A percentile compares a stretch with the other conserved stretches of the same genome.
phyloP scores from a whole-genome alignment of 306 rosid genomes.

The Prunus dulcis region DNA sequence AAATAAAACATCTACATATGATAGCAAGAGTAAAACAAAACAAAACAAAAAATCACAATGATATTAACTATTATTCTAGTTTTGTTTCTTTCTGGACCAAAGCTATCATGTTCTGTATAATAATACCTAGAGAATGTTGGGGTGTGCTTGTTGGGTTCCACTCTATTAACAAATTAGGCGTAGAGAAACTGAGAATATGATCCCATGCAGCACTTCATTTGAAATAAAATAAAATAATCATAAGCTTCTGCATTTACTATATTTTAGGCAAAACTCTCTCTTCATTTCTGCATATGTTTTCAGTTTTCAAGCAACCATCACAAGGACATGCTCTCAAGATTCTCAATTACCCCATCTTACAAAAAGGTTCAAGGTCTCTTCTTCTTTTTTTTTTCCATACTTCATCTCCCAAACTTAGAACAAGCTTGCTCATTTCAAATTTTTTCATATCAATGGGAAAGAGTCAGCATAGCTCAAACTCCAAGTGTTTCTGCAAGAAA shows the following conservation, averaged over 20 bases:
- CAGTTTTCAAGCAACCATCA: not conserved
- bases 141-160: not conserved
- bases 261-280: not conserved
- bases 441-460: not conserved
- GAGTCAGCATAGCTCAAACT: not conserved
- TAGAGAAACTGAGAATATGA: not conserved
- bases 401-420: not conserved
- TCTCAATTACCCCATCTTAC: not conserved
- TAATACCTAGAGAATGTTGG: not conserved
- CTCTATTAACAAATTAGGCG: not conserved
- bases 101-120: not conserved
- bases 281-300: not conserved
- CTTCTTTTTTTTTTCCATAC: not conserved
- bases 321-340: not conserved
- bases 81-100: not conserved
- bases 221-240: not conserved
- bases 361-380: slow-evolving; percentile 10
- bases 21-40: too few relatives aligned
- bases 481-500: slow-evolving; percentile 12
- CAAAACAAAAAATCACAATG: too few relatives aligned
- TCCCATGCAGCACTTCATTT: slow-evolving; percentile 4
- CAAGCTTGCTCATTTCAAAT: not conserved
- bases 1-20: too few relatives aligned
- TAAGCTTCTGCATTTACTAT: not conserved
- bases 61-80: too few relatives aligned